Percentiles rank a stretch among this genome's conserved stretches.
phyloP scores from a whole-genome alignment of 1,284 basidiomycete genomes.

The Erythrobasidium hasegawianum region DNA sequence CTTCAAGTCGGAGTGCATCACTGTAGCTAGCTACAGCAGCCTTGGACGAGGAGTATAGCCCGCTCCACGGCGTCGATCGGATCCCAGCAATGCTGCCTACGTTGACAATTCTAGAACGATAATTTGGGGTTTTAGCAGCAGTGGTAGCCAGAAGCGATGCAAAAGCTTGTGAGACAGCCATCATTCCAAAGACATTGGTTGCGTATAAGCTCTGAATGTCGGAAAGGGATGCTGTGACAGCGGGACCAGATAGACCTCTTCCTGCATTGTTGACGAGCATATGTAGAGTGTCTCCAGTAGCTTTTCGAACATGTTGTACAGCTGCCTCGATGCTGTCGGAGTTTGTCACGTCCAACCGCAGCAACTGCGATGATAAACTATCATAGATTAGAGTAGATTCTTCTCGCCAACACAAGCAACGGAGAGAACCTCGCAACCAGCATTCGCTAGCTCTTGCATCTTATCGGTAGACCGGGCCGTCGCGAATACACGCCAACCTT shows the following conservation, averaged over 20 bases:
- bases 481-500: slow-evolving; percentile 6
- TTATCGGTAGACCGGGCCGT: neutral
- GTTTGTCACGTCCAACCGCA: neutral
- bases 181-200: neutral
- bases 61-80: neutral
- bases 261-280: slow-evolving; percentile 11
- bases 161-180: neutral
- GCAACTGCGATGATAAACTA: too few relatives aligned
- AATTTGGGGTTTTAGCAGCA: neutral
- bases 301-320: neutral
- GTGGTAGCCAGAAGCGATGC: neutral
- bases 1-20: too few relatives aligned
- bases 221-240: neutral
- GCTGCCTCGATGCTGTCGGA: neutral
- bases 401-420: too few relatives aligned
- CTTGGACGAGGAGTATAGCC: neutral
- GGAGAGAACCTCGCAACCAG: slow-evolving; percentile 1
- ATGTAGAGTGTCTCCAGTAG: neutral
- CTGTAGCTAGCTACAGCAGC: too few relatives aligned
- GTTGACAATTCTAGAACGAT: neutral
- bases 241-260: neutral
- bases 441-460: neutral
- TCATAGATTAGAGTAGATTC: too few relatives aligned
- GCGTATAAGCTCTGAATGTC: neutral
- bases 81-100: neutral